Evolutionary conservation across 2,329 filamentous ascomycete genomes (phyloP), one percentile per base, ranked within the genome.

Genomic region (Passalora sequoiae): DNA sequence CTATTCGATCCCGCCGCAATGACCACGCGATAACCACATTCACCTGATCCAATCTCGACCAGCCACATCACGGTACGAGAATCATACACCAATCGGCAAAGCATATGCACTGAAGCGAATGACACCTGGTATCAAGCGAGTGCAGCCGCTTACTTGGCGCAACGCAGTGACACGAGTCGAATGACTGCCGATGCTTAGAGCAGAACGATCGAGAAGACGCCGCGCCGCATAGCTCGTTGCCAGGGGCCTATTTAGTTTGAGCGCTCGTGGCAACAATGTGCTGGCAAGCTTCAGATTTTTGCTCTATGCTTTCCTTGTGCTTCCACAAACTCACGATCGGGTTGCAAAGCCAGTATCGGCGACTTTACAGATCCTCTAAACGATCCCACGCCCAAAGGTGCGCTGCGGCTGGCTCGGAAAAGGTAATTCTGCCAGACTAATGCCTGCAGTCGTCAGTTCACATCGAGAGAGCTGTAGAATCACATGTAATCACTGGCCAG

Each of bases 131-230:
- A n/a, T n/a, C n/a, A n/a, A n/a, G n/a, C n/a, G n/a, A n/a, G n/a
- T n/a, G n/a, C n/a, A n/a, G n/a, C n/a, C n/a, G n/a, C n/a, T n/a
- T n/a, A n/a, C n/a, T n/a, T n/a, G n/a, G n/a, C n/a, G n/a, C n/a
- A n/a, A n/a, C n/a, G n/a, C n/a, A n/a, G n/a, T n/a, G n/a, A n/a
- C n/a, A n/a, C n/a, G n/a, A 27, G 12, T 12, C 6, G 24, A 7
- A 27, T 27, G 33, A 24, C 33, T 36, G 33, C 33, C 33, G 33
- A 24, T 24, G 33, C 33, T 36, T 17, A 15, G 24, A 15, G 33
- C 33, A 21, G 33, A n/a, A 13, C 5, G 33, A 20, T 21, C 32
- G n/a, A 36, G 32, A 12, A 13, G 8, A 36, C 17, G 32, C 32
- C 32, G 24, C 17, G 32, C 32, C 32, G 8, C 13, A 4, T 36